Evolutionary conservation across 345 rosid species (phyloP).

Genomic region (Psidium guajava): DNA sequence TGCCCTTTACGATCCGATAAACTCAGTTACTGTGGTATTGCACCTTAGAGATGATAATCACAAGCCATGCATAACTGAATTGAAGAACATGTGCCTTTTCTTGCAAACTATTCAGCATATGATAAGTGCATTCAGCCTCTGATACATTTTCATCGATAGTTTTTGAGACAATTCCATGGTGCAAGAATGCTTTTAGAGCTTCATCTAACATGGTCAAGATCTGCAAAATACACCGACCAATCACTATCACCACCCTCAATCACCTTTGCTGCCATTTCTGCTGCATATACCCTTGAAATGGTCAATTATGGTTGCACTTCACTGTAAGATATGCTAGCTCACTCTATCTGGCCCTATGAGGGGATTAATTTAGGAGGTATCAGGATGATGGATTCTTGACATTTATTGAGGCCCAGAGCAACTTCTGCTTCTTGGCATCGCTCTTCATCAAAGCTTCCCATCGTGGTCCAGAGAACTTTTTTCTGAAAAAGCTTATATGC

Average conservation of each 20-base stretch:
- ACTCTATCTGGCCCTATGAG: background rate
- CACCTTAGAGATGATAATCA: background rate
- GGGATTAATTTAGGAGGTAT: background rate
- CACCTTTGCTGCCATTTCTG: background rate
- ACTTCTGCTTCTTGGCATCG: slow-evolving; percentile 1
- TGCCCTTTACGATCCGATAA: background rate
- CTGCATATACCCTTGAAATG: background rate
- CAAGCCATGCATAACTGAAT: background rate
- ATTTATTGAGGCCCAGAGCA: background rate
- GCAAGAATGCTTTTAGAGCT: slow-evolving; percentile 3
- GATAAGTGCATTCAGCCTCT: background rate
- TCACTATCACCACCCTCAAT: background rate
- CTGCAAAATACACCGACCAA: background rate
- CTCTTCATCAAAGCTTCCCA: background rate
- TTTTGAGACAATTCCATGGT: background rate
- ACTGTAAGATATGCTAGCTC: background rate
- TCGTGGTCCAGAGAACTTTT: background rate
- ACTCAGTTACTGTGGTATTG: background rate
- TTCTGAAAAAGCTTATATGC: slow-evolving; percentile 3
- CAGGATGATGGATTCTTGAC: slow-evolving; percentile 1
- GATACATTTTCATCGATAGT: background rate
- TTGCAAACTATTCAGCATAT: background rate
- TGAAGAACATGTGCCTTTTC: background rate
- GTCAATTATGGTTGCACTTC: background rate
- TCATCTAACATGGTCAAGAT: background rate